phyloP scores from a whole-genome alignment of 169 alveolate species.

The Babesia gibsoni region DNA sequence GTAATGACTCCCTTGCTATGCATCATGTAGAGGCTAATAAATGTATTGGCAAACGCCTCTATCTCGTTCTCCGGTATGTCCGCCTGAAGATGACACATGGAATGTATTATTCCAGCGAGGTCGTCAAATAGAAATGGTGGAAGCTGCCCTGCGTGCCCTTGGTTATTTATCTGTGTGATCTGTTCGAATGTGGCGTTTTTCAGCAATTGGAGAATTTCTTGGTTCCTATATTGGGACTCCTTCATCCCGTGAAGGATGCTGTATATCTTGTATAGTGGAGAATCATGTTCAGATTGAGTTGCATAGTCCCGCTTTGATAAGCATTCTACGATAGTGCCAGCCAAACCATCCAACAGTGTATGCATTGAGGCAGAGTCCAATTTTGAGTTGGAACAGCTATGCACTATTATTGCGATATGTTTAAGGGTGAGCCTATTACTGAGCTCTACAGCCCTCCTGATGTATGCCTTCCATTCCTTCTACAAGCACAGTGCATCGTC shows the following conservation, averaged over 20 bases:
- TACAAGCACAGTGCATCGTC: not conserved
- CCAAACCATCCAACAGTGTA: slow-evolving; percentile 29
- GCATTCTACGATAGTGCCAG: not conserved
- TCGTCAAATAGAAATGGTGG: slow-evolving; percentile 49
- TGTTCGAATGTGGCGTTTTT: slow-evolving; percentile 2
- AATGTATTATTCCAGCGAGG: slow-evolving; percentile 47
- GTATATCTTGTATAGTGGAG: slow-evolving; percentile 41
- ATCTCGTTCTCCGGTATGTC: not conserved
- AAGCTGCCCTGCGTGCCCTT: not conserved
- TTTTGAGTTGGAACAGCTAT: slow-evolving; percentile 39
- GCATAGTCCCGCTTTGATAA: not conserved
- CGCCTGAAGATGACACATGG: slow-evolving; percentile 2
- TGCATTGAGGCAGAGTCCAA: not conserved
- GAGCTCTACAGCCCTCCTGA: slow-evolving; percentile 30
- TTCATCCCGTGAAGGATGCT: slow-evolving; percentile 38
- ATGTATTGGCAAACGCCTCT: not conserved
- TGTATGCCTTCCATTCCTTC: slow-evolving; percentile 39
- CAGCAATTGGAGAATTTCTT: slow-evolving; percentile 3
- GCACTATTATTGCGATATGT: slow-evolving; percentile 42
- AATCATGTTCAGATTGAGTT: not conserved
- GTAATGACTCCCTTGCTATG: not conserved
- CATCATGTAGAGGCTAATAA: slow-evolving; percentile 9
- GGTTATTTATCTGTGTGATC: not conserved
- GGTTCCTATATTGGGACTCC: slow-evolving; percentile 3
- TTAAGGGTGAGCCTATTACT: slow-evolving; percentile 34